Evolutionary conservation across 78 protist genomes (phyloP), one percentile per base, ranked within the genome.

Genomic region (Chrysochromulina tobinii): DNA sequence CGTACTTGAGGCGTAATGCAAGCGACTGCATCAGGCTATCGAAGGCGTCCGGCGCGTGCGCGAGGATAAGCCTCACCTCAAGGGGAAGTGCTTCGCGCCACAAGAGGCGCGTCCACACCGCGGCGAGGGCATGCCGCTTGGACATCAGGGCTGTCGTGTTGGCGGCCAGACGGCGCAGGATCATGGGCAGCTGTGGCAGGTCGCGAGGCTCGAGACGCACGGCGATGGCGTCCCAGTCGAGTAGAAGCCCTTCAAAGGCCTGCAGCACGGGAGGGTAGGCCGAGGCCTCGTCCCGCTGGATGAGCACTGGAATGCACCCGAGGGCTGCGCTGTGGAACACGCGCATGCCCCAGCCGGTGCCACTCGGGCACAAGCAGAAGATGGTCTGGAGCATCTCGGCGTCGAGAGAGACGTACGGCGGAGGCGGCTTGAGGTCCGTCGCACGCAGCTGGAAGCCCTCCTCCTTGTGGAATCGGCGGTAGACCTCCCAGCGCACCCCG

Each of bases 261-360:
- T 75, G 83, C 83, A 50, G 25, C 6, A 75, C 83, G 18, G 83
- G 25, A 54, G 83, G 58, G 83, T 75, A 50, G 51, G 15, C 7
- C 12, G 15, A 2, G 27, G n/a, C 15, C 58, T n/a, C 83, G 83
- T 75, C 83, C 58, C 21, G 27, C 57, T 75, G 83, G 1, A 75
- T 9, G 57, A 75, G 3, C 18, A 75, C 83, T 23, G 83, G 83
- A 7, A 75, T 50, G 83, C 83, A 75, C 25, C 83, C 83, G 57
- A 75, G 83, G 14, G 83, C 83, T 54, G 21, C 58, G 20, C 23
- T 57, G 83, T 75, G 83, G 57, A 50, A 75, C 12, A 18, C 83
- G 58, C 83, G 83, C 83, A 75, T 75, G 58, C 83, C 83, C 83
- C 83, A 75, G 83, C 83, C 83, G 83, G 83, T 75, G 83, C 83